phyloP scores from a whole-genome alignment of 163 green algal species.

The Prototheca cutis region DNA sequence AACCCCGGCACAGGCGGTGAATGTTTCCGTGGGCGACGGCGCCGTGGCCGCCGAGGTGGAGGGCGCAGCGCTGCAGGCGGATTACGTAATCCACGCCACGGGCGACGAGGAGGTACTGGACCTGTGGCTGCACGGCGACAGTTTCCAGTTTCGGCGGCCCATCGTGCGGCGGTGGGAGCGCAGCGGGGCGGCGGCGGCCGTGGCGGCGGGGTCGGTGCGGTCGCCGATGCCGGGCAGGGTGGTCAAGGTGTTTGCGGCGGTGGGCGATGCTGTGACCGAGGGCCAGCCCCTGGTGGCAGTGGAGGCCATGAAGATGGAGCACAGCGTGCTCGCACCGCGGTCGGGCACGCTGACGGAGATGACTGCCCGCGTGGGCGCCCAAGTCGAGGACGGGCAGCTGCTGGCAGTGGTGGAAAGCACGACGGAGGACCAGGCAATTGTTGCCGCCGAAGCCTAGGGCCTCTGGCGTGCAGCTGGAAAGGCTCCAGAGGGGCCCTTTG shows the following conservation, averaged over 20 bases:
- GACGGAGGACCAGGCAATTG: neutral
- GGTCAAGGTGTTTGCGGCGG: slow-evolving; percentile 29
- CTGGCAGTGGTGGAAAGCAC: slow-evolving; percentile 30
- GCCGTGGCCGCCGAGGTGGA: slow-evolving; percentile 29
- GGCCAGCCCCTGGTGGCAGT: slow-evolving; percentile 45
- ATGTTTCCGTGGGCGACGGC: neutral
- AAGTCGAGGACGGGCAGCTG: slow-evolving; percentile 48
- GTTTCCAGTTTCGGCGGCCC: slow-evolving; percentile 43
- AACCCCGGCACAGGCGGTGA: too few species aligned
- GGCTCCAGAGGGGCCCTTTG: too few species aligned
- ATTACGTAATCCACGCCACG: slow-evolving; percentile 8
- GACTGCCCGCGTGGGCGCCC: slow-evolving; percentile 17
- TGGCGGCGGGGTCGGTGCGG: slow-evolving; percentile 28
- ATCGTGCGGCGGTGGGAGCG: slow-evolving; percentile 25
- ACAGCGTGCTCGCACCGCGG: slow-evolving; percentile 31
- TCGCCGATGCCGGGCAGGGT: slow-evolving; percentile 65
- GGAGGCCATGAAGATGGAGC: slow-evolving; percentile 87
- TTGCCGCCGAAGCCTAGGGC: neutral
- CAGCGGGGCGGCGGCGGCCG: slow-evolving; percentile 1
- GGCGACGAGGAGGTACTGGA: slow-evolving; percentile 38
- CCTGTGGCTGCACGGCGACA: slow-evolving; percentile 42
- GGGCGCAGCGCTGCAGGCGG: slow-evolving; percentile 19
- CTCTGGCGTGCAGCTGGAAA: too few species aligned
- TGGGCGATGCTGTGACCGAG: slow-evolving; percentile 28
- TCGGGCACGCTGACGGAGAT: slow-evolving; percentile 24